These are phyloP conservation scores for Exophiala spinifera DNA, from an alignment of 2,329 filamentous ascomycete genomes.

Conservation along the genomic window DNA sequence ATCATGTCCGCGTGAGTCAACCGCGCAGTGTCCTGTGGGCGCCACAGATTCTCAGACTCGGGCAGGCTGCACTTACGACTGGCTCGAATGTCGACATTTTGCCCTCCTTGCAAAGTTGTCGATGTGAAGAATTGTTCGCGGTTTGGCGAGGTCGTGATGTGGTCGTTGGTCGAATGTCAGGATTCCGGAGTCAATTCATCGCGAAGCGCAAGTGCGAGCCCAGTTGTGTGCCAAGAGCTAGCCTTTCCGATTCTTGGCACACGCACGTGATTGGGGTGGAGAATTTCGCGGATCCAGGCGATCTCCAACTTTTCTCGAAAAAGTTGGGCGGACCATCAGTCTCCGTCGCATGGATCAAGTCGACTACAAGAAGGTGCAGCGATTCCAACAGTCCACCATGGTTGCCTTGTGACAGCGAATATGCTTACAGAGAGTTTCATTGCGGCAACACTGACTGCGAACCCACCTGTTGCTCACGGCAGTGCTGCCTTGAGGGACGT, in stretches of 20 bases:
- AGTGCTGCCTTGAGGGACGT: conserved; percentile 66
- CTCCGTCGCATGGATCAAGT: neutral
- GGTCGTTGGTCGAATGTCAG: conserved; percentile 3
- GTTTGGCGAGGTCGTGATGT: conserved; percentile 22
- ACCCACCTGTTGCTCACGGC: conserved; percentile 37
- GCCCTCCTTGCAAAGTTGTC: conserved; percentile 32
- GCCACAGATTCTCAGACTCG: neutral
- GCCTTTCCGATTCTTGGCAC: neutral
- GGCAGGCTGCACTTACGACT: conserved; percentile 53
- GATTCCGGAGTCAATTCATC: neutral
- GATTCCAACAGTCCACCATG: too few relatives aligned
- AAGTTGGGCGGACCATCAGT: conserved; percentile 6
- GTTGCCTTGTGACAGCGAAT: neutral
- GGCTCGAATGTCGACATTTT: conserved; percentile 66
- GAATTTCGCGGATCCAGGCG: conserved; percentile 9
- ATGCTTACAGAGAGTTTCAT: conserved; percentile 52
- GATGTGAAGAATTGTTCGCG: conserved; percentile 10
- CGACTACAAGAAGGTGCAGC: neutral
- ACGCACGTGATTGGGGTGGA: conserved; percentile 1
- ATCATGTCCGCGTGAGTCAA: too few relatives aligned
- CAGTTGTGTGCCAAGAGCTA: conserved; percentile 1
- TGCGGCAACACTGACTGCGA: conserved; percentile 42
- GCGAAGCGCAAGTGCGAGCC: neutral
- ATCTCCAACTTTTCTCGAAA: conserved; percentile 3
- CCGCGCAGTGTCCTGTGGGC: neutral